Evolutionary conservation across 345 rosid species (phyloP).

Genomic region (Aquilaria sinensis): DNA sequence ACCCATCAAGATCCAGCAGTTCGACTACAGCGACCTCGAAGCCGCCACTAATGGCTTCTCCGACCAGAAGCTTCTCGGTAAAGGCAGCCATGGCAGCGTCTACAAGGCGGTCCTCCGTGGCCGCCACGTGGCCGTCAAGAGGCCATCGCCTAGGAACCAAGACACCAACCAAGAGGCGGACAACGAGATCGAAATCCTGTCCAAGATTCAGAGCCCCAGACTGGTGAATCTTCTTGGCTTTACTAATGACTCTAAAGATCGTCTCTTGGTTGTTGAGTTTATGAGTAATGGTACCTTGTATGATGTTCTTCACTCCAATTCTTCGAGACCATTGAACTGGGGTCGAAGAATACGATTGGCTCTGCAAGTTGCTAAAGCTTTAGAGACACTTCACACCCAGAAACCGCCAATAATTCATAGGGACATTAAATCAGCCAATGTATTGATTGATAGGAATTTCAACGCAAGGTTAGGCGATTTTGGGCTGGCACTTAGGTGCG

Average conservation of each 20-base stretch:
- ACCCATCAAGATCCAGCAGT: conserved; percentile 73
- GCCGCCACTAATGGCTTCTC: conserved; percentile 94
- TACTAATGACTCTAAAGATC: conserved; percentile 61
- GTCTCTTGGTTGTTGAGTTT: conserved; percentile 81
- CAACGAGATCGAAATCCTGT: conserved; percentile 93
- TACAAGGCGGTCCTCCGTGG: conserved; percentile 88
- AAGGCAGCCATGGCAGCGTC: conserved; percentile 96
- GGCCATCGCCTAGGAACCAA: conserved; percentile 49
- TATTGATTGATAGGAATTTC: conserved; percentile 77
- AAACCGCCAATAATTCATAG: conserved; percentile 82
- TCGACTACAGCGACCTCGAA: conserved; percentile 78
- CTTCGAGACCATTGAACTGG: conserved; percentile 57
- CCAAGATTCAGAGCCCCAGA: conserved; percentile 81
- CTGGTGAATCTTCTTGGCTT: conserved; percentile 89
- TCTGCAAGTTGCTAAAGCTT: conserved; percentile 77
- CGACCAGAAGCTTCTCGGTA: conserved; percentile 66
- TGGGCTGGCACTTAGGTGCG: conserved; percentile 86
- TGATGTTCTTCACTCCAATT: conserved; percentile 75
- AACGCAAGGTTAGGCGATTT: conserved; percentile 95
- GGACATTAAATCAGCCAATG: conserved; percentile 97
- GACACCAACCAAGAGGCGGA: conserved; percentile 67
- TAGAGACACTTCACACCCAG: conserved; percentile 68
- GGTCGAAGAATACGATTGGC: conserved; percentile 75
- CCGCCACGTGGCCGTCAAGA: conserved; percentile 86
- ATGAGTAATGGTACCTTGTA: conserved; percentile 92